A percentile compares a stretch with the other conserved stretches of the same genome.
Conservation (phyloP, 129 eudicot genomes). For the Solidago caesia region DNA sequence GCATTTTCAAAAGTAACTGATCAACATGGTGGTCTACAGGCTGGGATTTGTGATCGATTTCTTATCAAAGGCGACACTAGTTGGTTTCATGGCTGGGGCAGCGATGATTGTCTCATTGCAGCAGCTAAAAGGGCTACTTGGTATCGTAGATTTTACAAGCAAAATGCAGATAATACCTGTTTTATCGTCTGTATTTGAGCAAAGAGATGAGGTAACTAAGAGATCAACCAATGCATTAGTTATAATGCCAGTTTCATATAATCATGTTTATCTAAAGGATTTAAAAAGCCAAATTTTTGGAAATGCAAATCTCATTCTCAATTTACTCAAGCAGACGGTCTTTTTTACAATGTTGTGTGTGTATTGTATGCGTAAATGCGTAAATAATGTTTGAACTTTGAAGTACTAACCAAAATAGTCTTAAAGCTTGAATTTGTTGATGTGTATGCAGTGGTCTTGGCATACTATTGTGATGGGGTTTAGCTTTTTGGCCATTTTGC, state of each 20-base stretch:
- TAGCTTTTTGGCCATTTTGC: conserved; percentile 52
- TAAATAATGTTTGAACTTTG: no score
- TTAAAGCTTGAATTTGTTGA: not conserved
- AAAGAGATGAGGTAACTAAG: conserved; percentile 56
- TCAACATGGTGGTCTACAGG: conserved; percentile 40
- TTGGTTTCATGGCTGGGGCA: conserved; percentile 98
- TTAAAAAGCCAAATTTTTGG: not conserved
- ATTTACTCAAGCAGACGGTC: no score
- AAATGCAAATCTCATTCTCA: not conserved
- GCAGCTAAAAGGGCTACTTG: conserved; percentile 84
- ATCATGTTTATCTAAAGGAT: not conserved
- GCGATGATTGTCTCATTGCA: conserved; percentile 87
- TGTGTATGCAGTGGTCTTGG: conserved; percentile 77
- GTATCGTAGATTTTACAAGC: conserved; percentile 76
- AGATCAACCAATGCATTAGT: not conserved
- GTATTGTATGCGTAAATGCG: no score
- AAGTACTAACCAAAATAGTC: no score
- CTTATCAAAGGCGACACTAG: conserved; percentile 84
- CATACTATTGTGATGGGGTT: conserved; percentile 78
- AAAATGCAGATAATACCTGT: conserved; percentile 87
- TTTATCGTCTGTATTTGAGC: conserved; percentile 59
- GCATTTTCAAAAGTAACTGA: not conserved
- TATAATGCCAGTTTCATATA: not conserved
- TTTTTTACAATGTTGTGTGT: no score
- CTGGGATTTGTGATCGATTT: conserved; percentile 86